Evolutionary conservation across 768 basidiomycete genomes (phyloP).

Genomic region (Hericium erinaceus): DNA sequence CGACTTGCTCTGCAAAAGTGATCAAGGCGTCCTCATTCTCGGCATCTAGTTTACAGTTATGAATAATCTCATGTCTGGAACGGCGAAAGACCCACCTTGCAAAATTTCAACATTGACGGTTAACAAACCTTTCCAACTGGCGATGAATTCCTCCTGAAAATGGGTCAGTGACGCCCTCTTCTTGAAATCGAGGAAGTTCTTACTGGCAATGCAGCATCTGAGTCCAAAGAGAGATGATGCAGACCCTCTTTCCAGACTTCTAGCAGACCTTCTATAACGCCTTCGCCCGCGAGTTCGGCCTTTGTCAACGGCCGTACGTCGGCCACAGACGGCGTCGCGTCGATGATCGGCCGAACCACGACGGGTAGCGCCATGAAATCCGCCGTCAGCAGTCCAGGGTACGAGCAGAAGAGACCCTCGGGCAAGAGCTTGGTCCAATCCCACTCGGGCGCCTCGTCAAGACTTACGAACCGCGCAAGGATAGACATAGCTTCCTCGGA

Average conservation of each 20-base stretch:
- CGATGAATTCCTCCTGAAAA: slow-evolving; percentile 35
- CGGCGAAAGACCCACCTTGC: slow-evolving; percentile 29
- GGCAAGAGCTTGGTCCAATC: slow-evolving; percentile 41
- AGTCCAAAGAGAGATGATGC: slow-evolving; percentile 34
- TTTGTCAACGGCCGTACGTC: slow-evolving; percentile 50
- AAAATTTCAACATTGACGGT: slow-evolving; percentile 36
- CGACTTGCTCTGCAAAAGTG: slow-evolving; percentile 12
- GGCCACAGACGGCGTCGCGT: slow-evolving; percentile 40
- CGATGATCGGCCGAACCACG: slow-evolving; percentile 43
- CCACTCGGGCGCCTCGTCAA: slow-evolving; percentile 27
- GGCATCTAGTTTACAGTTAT: slow-evolving; percentile 24
- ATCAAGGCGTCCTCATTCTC: slow-evolving; percentile 27
- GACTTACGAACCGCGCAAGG: slow-evolving; percentile 30
- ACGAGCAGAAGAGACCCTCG: slow-evolving; percentile 42
- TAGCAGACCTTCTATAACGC: slow-evolving; percentile 44
- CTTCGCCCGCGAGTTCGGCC: slow-evolving; percentile 45
- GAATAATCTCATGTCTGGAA: slow-evolving; percentile 1
- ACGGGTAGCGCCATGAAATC: slow-evolving; percentile 40
- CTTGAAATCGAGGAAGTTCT: slow-evolving; percentile 17
- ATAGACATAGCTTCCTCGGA: slow-evolving; percentile 49
- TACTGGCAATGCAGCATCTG: slow-evolving; percentile 41
- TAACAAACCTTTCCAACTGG: slow-evolving; percentile 51
- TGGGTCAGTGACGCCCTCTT: slow-evolving; percentile 2
- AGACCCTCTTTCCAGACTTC: slow-evolving; percentile 43
- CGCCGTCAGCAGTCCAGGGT: slow-evolving; percentile 44